phyloP scores from a whole-genome alignment of 257 asterid genomes.

The Fraxinus americana region DNA sequence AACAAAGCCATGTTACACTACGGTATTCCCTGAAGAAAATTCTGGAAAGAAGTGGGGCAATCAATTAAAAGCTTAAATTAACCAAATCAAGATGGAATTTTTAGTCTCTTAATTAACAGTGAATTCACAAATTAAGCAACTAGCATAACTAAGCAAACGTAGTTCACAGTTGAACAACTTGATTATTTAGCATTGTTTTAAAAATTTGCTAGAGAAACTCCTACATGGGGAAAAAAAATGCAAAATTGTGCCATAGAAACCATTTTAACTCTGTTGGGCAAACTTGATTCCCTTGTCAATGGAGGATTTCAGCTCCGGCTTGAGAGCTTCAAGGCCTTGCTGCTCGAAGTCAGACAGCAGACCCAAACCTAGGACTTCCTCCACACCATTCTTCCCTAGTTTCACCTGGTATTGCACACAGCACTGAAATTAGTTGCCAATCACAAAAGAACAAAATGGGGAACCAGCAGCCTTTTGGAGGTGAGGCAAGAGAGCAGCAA shows the following conservation, averaged over 20 bases:
- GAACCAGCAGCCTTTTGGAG: neutral
- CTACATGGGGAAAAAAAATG: neutral
- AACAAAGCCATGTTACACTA: constrained; percentile 12
- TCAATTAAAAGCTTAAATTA: neutral
- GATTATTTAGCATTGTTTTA: neutral
- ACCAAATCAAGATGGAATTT: neutral
- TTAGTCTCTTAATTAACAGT: neutral
- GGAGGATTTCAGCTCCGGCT: constrained; percentile 62
- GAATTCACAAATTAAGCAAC: neutral
- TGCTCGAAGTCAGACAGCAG: constrained; percentile 62
- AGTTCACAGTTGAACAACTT: neutral
- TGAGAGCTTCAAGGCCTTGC: constrained; percentile 72
- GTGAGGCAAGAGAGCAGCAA: neutral
- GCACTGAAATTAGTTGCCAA: neutral
- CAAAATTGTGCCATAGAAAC: constrained; percentile 30
- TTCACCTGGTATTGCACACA: constrained; percentile 50
- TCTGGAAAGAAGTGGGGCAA: neutral
- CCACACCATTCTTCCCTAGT: constrained; percentile 82
- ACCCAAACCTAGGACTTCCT: constrained; percentile 73
- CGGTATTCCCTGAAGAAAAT: neutral
- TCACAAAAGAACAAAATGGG: neutral
- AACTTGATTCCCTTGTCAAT: constrained; percentile 77
- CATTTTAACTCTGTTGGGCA: constrained; percentile 40
- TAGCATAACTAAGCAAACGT: neutral
- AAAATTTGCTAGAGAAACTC: neutral